phyloP scores from a whole-genome alignment of 1,139 yeast species.

The Saccharomyces hybrid region DNA sequence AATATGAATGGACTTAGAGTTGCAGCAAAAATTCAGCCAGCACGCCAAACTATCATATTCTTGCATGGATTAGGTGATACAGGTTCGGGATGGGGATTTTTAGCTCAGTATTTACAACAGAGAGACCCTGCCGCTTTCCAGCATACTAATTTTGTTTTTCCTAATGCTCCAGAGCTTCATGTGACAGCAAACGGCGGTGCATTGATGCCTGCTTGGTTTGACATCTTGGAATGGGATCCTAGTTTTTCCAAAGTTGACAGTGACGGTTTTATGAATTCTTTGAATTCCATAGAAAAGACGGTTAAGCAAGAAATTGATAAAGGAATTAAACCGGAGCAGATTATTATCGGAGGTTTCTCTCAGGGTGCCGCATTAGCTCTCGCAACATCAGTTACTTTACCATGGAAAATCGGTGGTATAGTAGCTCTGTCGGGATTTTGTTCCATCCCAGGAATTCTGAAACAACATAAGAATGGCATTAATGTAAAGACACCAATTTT shows the following conservation, averaged over 20 bases:
- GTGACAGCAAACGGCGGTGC: constrained; percentile 62
- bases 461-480: constrained; percentile 28
- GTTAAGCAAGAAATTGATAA: constrained; percentile 55
- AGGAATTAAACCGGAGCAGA: constrained; percentile 62
- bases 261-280: constrained; percentile 54
- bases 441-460: constrained; percentile 43
- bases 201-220: constrained; percentile 84
- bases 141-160: constrained; percentile 72
- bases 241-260: constrained; percentile 50
- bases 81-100: constrained; percentile 83
- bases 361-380: constrained; percentile 86
- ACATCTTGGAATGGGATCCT: constrained; percentile 49
- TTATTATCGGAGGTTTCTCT: constrained; percentile 86
- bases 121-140: constrained; percentile 40
- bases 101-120: constrained; percentile 44
- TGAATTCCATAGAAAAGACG: constrained; percentile 44
- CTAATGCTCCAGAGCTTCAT: constrained; percentile 75
- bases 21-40: constrained; percentile 33
- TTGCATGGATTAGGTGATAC: constrained; percentile 90
- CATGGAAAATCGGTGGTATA: constrained; percentile 68
- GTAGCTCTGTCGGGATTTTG: constrained; percentile 73
- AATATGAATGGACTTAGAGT: constrained; percentile 35
- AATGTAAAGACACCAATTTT: constrained; percentile 70
- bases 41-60: constrained; percentile 67
- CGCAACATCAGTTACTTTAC: constrained; percentile 44